phyloP scores from a whole-genome alignment of 164 flowering plant species.

The Houttuynia cordata region DNA sequence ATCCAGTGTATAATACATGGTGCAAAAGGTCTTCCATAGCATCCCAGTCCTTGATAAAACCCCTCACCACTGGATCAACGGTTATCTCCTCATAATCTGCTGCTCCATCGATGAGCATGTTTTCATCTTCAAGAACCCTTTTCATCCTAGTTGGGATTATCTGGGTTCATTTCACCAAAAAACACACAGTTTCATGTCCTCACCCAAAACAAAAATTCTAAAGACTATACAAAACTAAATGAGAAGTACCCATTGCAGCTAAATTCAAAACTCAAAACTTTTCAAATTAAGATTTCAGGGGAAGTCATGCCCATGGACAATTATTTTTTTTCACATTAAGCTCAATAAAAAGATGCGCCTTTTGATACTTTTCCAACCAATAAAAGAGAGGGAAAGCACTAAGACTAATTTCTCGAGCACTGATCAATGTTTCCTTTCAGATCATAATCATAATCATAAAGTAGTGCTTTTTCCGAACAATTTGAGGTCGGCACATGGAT shows the following conservation, averaged over 20 bases:
- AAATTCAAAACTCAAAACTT: background rate
- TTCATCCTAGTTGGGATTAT: slow-evolving; percentile 88
- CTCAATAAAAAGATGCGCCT: too few species aligned
- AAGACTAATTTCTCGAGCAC: too few species aligned
- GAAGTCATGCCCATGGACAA: too few species aligned
- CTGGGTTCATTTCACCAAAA: slow-evolving; percentile 20
- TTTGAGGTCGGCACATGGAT: too few species aligned
- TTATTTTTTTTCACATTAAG: too few species aligned
- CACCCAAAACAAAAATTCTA: background rate
- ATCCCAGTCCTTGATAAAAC: slow-evolving; percentile 91
- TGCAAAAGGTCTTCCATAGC: slow-evolving; percentile 91
- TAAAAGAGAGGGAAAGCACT: background rate
- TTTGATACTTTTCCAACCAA: background rate
- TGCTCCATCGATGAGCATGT: slow-evolving; percentile 30
- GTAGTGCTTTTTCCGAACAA: too few species aligned
- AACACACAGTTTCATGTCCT: background rate
- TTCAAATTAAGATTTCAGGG: too few species aligned
- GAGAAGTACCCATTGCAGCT: background rate
- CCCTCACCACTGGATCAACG: slow-evolving; percentile 83
- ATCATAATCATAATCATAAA: too few species aligned
- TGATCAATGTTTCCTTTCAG: too few species aligned
- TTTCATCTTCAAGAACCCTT: slow-evolving; percentile 52
- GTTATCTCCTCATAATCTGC: slow-evolving; percentile 36
- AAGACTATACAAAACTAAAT: background rate
- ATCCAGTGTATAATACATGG: slow-evolving; percentile 73